These are phyloP conservation scores for Cutaneotrichosporon curvatum DNA, from an alignment of 1,284 basidiomycete species.

Conservation along the genomic window DNA sequence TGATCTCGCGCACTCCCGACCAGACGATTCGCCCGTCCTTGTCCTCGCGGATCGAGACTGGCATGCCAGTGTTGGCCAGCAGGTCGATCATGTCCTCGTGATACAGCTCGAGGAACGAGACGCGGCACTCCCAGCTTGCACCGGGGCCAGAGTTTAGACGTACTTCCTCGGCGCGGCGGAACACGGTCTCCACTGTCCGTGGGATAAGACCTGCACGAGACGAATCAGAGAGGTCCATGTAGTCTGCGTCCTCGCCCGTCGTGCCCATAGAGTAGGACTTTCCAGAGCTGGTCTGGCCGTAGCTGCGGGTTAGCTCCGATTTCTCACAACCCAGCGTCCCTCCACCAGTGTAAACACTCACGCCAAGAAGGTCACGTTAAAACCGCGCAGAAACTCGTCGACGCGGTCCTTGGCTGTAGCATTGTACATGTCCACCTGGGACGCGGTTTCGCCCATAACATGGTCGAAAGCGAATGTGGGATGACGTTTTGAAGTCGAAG, in stretches of 20 bases:
- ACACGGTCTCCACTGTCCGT: constrained; percentile 85
- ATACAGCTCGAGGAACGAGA: constrained; percentile 92
- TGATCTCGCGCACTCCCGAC: constrained; percentile 87
- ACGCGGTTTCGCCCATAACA: constrained; percentile 73
- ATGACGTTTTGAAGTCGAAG: constrained; percentile 62
- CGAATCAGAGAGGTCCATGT: constrained; percentile 48
- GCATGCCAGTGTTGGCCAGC: constrained; percentile 60
- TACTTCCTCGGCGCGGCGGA: constrained; percentile 65
- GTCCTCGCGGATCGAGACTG: constrained; percentile 93
- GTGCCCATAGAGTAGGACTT: constrained; percentile 92
- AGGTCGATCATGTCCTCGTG: constrained; percentile 95
- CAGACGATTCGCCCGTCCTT: constrained; percentile 95
- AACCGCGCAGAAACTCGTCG: constrained; percentile 85
- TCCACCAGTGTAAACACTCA: constrained; percentile 43
- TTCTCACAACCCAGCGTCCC: background rate
- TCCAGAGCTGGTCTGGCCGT: constrained; percentile 94
- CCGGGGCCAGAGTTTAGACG: constrained; percentile 65
- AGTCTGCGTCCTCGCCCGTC: constrained; percentile 76
- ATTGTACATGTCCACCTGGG: constrained; percentile 77
- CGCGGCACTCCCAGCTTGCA: constrained; percentile 53
- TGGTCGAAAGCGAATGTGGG: constrained; percentile 90
- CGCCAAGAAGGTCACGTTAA: constrained; percentile 95
- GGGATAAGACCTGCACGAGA: constrained; percentile 76
- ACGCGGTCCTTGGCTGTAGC: constrained; percentile 77
- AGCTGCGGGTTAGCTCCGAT: constrained; percentile 23